These are phyloP conservation scores for Fraxinus velutina DNA, from an alignment of 305 asterid genomes.

Conservation along the genomic window DNA sequence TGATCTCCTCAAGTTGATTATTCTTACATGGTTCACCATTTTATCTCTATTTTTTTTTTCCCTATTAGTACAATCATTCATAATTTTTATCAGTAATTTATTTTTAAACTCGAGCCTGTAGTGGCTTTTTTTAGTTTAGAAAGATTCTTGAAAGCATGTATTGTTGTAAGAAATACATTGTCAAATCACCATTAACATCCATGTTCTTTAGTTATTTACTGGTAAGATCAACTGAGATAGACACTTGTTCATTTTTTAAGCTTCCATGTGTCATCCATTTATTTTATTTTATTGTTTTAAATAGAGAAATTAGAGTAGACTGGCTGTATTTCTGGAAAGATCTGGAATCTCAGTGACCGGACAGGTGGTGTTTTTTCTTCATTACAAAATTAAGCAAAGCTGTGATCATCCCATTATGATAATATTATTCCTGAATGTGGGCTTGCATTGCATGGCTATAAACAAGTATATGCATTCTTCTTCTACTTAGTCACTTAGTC, in stretches of 20 bases:
- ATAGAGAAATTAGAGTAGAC: not conserved
- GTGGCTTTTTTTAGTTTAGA: not conserved
- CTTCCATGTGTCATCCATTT: not conserved
- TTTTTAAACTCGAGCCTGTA: not conserved
- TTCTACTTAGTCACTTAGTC: not conserved
- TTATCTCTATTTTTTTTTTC: not conserved
- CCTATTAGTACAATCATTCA: not conserved
- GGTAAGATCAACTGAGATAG: slow-evolving; percentile 2
- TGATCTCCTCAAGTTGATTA: slow-evolving; percentile 46
- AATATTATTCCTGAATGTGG: not conserved
- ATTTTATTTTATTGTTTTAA: not conserved
- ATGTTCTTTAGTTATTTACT: not conserved
- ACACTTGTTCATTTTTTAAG: not conserved
- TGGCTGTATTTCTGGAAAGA: slow-evolving; percentile 9
- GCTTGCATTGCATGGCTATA: slow-evolving; percentile 13
- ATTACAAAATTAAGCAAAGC: slow-evolving; percentile 3
- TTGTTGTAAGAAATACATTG: not conserved
- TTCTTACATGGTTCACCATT: slow-evolving; percentile 12
- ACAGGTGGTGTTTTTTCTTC: slow-evolving; percentile 21
- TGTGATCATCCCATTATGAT: slow-evolving; percentile 3
- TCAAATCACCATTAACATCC: not conserved
- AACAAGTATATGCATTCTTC: slow-evolving; percentile 9
- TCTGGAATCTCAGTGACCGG: slow-evolving; percentile 24
- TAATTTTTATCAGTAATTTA: not conserved
- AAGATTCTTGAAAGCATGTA: not conserved